Base-by-base conservation (phyloP, 2,329 filamentous ascomycete genomes). In the Fusarium sp. region DNA sequence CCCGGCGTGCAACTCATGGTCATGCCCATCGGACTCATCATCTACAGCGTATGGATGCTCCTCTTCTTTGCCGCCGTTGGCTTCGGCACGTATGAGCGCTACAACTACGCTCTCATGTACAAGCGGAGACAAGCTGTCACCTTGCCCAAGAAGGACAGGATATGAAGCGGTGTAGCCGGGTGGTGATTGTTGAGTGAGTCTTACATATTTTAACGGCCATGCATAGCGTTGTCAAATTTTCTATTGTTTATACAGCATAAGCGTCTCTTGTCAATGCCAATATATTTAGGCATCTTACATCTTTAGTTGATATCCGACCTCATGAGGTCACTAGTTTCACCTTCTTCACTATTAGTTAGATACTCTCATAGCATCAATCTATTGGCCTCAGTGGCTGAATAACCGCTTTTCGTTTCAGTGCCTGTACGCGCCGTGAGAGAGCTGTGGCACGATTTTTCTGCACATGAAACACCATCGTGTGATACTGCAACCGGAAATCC, bases 1-100 rank as follows among this genome's bases (percentile, higher is more conserved):
- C 90, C 90, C 0, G 90, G 90, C 40, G 82, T 86, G 35, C 82
- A 85, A 58, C 81, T 92, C 50, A 80, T 90, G 68, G 85, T 92
- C 58, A 88, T 91, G 75, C 90, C 90, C 7, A 78, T 89, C 28
- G 90, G 90, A 15, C 78, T 89, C n/a, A 78, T 91, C 65, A 81
- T 93, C 68, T 89, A 85, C 3, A 77, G 83, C 35, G 70, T 83
- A 11, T 93, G 90, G 88, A 74, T 86, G 2, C 61, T 83, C 1
- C 58, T 90, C 19, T 85, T 88, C 25, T 46, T 87, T 7, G 74
- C 75, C 0, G 85, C 83, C 22, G 85, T 89, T 60, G 88, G 83
- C 4, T 82, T 83, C 53, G 90, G 90, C 53, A 91, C 89, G 5
- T 82, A 85, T 56, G 83, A 88, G 72, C 82, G 90, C 51, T 86